phyloP scores from a whole-genome alignment of 1,284 basidiomycete species.

The Ceratobasidium sp. region DNA sequence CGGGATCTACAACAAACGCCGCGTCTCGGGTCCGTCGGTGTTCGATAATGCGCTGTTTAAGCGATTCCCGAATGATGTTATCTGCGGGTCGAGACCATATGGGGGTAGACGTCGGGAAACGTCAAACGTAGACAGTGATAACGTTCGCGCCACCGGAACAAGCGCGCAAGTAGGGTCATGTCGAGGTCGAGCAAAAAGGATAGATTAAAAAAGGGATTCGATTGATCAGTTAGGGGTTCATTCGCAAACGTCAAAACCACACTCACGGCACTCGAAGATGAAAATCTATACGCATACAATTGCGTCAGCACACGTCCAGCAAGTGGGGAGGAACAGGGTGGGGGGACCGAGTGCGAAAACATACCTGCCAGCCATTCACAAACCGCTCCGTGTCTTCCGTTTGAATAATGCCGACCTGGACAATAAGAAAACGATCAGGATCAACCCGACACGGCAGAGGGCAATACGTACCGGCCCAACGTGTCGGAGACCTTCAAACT shows the following conservation, averaged over 20 bases:
- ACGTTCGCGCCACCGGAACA: slow-evolving; percentile 21
- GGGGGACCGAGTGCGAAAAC: slow-evolving; percentile 45
- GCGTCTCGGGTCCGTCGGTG: slow-evolving; percentile 44
- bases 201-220: slow-evolving; percentile 27
- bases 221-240: not conserved
- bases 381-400: slow-evolving; percentile 69
- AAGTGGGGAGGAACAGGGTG: not conserved
- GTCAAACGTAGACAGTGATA: not conserved
- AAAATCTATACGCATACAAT: slow-evolving; percentile 60
- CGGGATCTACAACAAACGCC: slow-evolving; percentile 44
- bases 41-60: slow-evolving; percentile 35
- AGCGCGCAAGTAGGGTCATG: slow-evolving; percentile 3
- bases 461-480: slow-evolving; percentile 47
- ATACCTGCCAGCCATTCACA: slow-evolving; percentile 72
- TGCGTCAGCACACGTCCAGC: slow-evolving; percentile 5
- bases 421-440: not conserved
- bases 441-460: not conserved
- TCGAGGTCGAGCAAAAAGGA: not conserved
- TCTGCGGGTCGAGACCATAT: slow-evolving; percentile 3
- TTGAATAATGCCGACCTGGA: slow-evolving; percentile 52
- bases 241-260: slow-evolving; percentile 53
- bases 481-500: slow-evolving; percentile 70
- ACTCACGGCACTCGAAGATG: slow-evolving; percentile 81
- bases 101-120: slow-evolving; percentile 17
- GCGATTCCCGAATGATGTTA: slow-evolving; percentile 39